phyloP scores from a whole-genome alignment of 305 asterid species.

The Stenogyne calaminthoides region DNA sequence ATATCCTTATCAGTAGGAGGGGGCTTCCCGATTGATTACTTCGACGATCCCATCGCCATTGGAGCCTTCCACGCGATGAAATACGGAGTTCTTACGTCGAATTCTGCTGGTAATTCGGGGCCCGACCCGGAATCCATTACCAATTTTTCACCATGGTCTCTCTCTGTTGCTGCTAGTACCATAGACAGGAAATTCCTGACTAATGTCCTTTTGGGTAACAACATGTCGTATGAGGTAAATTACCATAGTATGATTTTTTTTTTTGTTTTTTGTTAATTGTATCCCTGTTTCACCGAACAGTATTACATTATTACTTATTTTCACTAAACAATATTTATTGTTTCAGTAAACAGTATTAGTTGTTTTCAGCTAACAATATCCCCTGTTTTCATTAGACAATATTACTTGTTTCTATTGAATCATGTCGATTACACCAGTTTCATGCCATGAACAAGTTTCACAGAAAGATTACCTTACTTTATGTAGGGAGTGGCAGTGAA shows the following conservation, averaged over 20 bases:
- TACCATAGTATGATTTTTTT: too few relatives aligned
- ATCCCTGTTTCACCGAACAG: too few relatives aligned
- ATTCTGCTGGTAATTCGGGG: conserved; percentile 70
- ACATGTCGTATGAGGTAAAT: conserved; percentile 35
- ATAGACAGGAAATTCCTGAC: conserved; percentile 58
- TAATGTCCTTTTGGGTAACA: conserved; percentile 47
- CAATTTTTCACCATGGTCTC: conserved; percentile 67
- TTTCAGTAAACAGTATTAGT: too few relatives aligned
- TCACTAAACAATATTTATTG: too few relatives aligned
- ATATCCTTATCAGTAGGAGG: conserved; percentile 70
- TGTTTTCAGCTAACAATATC: too few relatives aligned
- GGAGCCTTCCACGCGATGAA: conserved; percentile 79
- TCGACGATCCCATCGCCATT: conserved; percentile 65
- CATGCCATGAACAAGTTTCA: too few relatives aligned
- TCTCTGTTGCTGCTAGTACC: conserved; percentile 66
- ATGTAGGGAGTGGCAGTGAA: conserved; percentile 53
- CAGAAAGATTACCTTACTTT: too few relatives aligned
- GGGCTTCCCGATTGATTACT: conserved; percentile 43
- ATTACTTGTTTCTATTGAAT: too few relatives aligned
- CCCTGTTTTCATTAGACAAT: too few relatives aligned
- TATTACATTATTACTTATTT: too few relatives aligned
- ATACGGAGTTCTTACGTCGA: conserved; percentile 62
- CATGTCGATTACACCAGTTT: too few relatives aligned
- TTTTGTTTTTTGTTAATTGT: too few relatives aligned
- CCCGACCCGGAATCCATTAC: conserved; percentile 37